Base-by-base conservation (phyloP, 78 protist genomes). In the Polysphondylium violaceum region DNA sequence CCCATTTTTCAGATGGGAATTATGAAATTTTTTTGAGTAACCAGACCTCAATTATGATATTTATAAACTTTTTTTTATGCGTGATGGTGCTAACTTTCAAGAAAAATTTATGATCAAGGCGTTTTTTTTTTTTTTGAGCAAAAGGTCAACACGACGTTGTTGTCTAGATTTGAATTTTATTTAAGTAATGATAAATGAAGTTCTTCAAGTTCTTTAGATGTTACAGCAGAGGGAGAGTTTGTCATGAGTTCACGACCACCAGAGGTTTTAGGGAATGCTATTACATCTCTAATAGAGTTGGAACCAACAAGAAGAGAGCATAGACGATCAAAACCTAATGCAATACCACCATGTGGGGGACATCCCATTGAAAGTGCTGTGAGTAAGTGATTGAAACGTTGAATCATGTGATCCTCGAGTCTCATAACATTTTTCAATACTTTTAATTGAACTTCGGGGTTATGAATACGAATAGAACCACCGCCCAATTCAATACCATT, bases 401-500 rank as follows among this genome's bases (percentile, higher is more conserved):
- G 16, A 0, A 76, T 60, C 50, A 86, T n/a, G 3, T 86, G 86
- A 35, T 65, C 69, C 6, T 12, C 31, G 56, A 76, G 61, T 40
- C 44, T 25, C 23, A 81, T 61, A 7, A 63, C 78, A 0, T 59
- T 47, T 36, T 78, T 69, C 23, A 97, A 56, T 0, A 97, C 83
- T 1, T 14, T 16, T 35, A 29, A 35, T 71, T 97, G 98, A 21
- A 92, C 38, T 23, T 47, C 93, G 6, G 74, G 16, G 17, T 87
- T 41, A 86, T 97, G 98, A 50, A 96, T 87, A 35, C 98, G 95
- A 43, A 97, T 78, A 40, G 93, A 74, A 0, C 98, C 98, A 35
- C 98, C 98, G 11, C 98, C 98, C 21, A 97, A 51, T 65, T 97
- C 98, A 27, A 41, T 27, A 23, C 98, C 98, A 59, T 97, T 97